Conservation (phyloP, 129 eudicot genomes). For the Saposhnikovia divaricata region DNA sequence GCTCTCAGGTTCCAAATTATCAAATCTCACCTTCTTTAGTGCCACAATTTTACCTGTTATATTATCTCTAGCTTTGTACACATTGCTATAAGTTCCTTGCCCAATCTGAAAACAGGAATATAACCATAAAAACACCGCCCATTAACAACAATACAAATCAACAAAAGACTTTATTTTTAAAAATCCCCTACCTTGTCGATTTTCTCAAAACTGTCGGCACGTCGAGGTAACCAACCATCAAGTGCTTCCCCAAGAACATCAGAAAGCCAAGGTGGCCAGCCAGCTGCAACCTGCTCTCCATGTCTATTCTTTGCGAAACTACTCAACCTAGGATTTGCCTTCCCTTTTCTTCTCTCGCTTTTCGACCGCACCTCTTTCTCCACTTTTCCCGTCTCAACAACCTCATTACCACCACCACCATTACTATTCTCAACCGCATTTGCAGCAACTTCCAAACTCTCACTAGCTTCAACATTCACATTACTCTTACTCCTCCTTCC, state of each 20-base stretch:
- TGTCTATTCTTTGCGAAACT: slow-evolving; percentile 43
- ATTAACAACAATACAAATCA: background rate
- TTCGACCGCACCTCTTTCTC: slow-evolving; percentile 26
- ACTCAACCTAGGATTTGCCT: slow-evolving; percentile 53
- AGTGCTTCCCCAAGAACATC: slow-evolving; percentile 84
- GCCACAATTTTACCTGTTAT: slow-evolving; percentile 83
- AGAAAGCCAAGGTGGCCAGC: slow-evolving; percentile 92
- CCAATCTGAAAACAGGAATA: slow-evolving; percentile 58
- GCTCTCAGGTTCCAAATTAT: slow-evolving; percentile 90
- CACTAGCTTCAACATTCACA: slow-evolving; percentile 16
- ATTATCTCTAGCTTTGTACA: slow-evolving; percentile 85
- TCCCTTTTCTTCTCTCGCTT: slow-evolving; percentile 39
- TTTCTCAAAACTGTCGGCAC: slow-evolving; percentile 84
- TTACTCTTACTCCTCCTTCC: slow-evolving; percentile 20
- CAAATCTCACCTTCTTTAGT: slow-evolving; percentile 83
- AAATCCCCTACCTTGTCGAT: slow-evolving; percentile 51
- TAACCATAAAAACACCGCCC: background rate
- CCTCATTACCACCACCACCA: slow-evolving; percentile 21
- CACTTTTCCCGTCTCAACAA: slow-evolving; percentile 22
- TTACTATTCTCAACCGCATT: slow-evolving; percentile 13
- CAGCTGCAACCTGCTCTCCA: slow-evolving; percentile 94
- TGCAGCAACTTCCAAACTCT: slow-evolving; percentile 15
- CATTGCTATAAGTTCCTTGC: slow-evolving; percentile 94
- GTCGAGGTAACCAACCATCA: slow-evolving; percentile 82
- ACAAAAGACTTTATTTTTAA: background rate